Conservation (phyloP, 495 filamentous ascomycete genomes). For the Hamigera avellanea region DNA sequence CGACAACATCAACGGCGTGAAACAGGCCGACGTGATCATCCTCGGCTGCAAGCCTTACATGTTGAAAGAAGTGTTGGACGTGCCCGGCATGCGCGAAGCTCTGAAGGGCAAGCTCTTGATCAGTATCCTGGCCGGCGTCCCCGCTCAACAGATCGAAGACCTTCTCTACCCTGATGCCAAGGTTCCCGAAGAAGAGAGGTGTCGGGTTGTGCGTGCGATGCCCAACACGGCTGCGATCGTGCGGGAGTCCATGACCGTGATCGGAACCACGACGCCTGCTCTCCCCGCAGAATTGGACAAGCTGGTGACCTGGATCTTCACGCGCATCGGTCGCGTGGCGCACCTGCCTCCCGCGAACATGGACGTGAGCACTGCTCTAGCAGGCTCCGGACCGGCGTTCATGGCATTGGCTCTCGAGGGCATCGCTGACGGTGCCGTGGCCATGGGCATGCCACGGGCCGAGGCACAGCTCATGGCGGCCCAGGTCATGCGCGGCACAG, state of each 20-base stretch:
- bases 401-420: conserved; percentile 33
- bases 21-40: conserved; percentile 52
- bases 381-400: conserved; percentile 30
- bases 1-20: conserved; percentile 47
- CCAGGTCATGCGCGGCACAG: conserved; percentile 30
- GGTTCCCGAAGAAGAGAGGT: conserved; percentile 17
- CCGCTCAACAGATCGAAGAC: conserved; percentile 46
- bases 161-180: conserved; percentile 33
- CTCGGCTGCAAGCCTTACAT: conserved; percentile 73
- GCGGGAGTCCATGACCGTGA: conserved; percentile 72
- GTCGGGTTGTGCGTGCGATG: conserved; percentile 59
- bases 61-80: conserved; percentile 50
- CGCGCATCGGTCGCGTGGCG: conserved; percentile 22
- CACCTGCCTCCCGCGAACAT: conserved; percentile 21
- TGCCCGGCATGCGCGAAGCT: conserved; percentile 53
- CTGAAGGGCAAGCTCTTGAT: conserved; percentile 64
- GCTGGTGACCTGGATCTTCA: conserved; percentile 51
- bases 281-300: conserved; percentile 28
- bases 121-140: conserved; percentile 66
- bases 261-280: conserved; percentile 45
- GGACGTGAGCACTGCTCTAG: conserved; percentile 27
- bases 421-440: conserved; percentile 32
- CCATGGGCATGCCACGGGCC: conserved; percentile 28
- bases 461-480: conserved; percentile 27
- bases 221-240: conserved; percentile 64